Percentiles rank a stretch among this genome's conserved stretches.
Conservation (phyloP, 805 yeast genomes). For the Starmerella etchellsii region DNA sequence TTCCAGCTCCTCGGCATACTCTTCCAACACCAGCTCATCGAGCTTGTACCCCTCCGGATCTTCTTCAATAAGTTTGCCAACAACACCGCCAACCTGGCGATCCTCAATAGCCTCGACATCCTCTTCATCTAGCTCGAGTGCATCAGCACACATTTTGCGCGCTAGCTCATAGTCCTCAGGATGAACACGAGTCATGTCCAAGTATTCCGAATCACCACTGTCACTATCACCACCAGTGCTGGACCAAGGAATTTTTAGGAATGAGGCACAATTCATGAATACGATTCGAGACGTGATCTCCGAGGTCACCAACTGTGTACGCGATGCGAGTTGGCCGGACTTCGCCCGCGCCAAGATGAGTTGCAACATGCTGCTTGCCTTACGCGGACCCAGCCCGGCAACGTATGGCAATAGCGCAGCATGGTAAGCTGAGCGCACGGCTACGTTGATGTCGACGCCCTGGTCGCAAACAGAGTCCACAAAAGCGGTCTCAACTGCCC, state of each 20-base stretch:
- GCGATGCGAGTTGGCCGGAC: constrained; percentile 48
- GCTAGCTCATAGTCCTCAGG: constrained; percentile 97
- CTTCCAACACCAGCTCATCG: constrained; percentile 78
- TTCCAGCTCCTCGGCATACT: constrained; percentile 81
- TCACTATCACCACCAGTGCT: neutral
- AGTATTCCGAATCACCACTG: constrained; percentile 49
- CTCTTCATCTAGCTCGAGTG: constrained; percentile 90
- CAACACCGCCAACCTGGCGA: constrained; percentile 55
- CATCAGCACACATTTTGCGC: constrained; percentile 95
- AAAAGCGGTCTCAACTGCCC: constrained; percentile 63
- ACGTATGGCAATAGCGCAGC: constrained; percentile 64
- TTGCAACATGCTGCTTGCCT: constrained; percentile 74
- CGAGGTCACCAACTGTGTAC: constrained; percentile 75
- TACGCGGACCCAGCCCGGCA: constrained; percentile 91
- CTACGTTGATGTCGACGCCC: constrained; percentile 88
- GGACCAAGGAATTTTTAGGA: constrained; percentile 59
- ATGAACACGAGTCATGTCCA: constrained; percentile 92
- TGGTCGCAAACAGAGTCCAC: constrained; percentile 85
- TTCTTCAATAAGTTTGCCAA: constrained; percentile 54
- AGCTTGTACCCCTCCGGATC: constrained; percentile 56
- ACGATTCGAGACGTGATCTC: constrained; percentile 67
- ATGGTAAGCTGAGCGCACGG: constrained; percentile 59
- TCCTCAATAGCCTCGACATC: constrained; percentile 69
- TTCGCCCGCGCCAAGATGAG: constrained; percentile 47
- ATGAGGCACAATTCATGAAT: constrained; percentile 85